Evolutionary conservation across 805 yeast genomes (phyloP), one percentile per base, ranked within the genome.

Genomic region (Lachancea fermentati): DNA sequence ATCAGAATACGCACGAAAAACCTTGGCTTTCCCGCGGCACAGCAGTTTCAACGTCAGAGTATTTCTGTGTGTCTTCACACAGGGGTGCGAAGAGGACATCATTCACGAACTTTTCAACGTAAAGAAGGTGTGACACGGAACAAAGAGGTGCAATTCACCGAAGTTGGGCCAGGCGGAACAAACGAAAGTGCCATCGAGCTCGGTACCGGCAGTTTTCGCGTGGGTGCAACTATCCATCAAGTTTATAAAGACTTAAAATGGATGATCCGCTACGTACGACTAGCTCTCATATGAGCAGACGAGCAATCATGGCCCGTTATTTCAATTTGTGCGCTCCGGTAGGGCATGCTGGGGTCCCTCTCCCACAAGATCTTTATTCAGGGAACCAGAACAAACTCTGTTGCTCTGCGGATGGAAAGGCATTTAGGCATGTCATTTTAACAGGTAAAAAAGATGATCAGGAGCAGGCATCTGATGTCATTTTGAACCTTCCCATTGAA

Each of bases 401-500:
- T 7, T 22, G 11, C 11, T 7, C 9, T 7, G 11, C 11, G 26
- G 31, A 29, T 29, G 18, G 24, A 14, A 37, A 34, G 13, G 36
- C 36, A 26, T 22, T 30, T 2, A 22, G 28, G 3, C 32, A 32
- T 12, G 30, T 8, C 9, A 13, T 17, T 8, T 12, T 30, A n/a
- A 14, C 14, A 16, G 30, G 15, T 14, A 4, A 11, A 25, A 19
- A 22, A 19, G 30, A 13, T 9, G 26, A 29, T 8, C 6, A 36
- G 11, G 34, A 25, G 16, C 14, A 4, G 17, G 30, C 39, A 44
- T 8, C 42, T 66, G 3, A 65, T 60, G 18, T 51, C 39, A 35
- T 36, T 12, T 36, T 37, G 30, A 28, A 22, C 6, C 57, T 71
- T 1, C 74, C 76, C 2, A 51, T 54, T 19, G 76, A 70, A 43